These are phyloP conservation scores for Cyberlindnera saturnus DNA, from an alignment of 805 yeast genomes.

Conservation along the genomic window DNA sequence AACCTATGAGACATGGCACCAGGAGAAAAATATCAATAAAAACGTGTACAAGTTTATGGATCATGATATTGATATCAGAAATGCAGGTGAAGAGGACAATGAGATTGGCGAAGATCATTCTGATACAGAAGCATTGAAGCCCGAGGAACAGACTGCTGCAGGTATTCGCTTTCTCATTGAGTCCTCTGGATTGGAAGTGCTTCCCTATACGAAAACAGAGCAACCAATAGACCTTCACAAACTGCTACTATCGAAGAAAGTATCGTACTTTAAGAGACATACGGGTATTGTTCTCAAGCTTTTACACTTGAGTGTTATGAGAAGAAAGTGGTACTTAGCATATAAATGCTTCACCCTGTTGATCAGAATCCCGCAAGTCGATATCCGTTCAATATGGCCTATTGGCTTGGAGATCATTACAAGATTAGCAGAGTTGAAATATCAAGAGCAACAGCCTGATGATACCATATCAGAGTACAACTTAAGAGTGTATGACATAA, in stretches of 20 bases:
- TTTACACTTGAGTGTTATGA: constrained; percentile 42
- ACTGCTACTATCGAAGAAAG: background rate
- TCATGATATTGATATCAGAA: background rate
- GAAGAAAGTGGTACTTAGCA: constrained; percentile 49
- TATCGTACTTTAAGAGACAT: constrained; percentile 10
- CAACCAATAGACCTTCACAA: background rate
- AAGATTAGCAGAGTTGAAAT: constrained; percentile 13
- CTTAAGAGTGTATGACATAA: constrained; percentile 4
- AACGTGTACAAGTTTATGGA: constrained; percentile 3
- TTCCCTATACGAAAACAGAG: constrained; percentile 6
- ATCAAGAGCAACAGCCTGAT: constrained; percentile 4
- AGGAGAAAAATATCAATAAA: constrained; percentile 10
- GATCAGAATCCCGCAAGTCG: constrained; percentile 42
- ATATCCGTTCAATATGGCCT: constrained; percentile 57
- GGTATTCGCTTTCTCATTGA: background rate
- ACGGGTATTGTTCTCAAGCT: constrained; percentile 5
- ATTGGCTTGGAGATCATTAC: constrained; percentile 50
- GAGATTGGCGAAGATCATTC: constrained; percentile 1
- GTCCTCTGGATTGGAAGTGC: constrained; percentile 10
- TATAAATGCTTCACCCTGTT: constrained; percentile 46
- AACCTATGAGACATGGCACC: constrained; percentile 21
- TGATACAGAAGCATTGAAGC: background rate
- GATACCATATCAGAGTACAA: constrained; percentile 6
- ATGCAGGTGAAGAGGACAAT: constrained; percentile 14
- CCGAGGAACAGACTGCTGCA: background rate